Conservation (phyloP, 768 basidiomycete species). For the Lentinus brumalis region DNA sequence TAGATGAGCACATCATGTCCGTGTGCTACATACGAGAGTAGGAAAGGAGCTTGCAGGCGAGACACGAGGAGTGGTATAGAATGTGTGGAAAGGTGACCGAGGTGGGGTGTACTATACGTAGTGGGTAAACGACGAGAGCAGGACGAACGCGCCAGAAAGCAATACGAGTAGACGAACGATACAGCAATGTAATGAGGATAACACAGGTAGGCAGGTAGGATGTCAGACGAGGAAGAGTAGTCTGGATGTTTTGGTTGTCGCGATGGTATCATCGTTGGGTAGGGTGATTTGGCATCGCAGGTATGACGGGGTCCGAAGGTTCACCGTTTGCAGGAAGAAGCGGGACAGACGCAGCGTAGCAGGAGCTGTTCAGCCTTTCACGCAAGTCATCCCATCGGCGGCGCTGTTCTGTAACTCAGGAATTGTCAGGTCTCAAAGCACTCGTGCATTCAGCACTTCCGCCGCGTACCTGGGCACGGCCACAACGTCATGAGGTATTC, state of each 20-base stretch:
- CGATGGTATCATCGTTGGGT: constrained; percentile 2
- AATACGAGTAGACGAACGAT: neutral
- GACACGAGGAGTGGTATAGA: neutral
- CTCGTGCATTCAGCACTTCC: neutral
- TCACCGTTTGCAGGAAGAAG: constrained; percentile 31
- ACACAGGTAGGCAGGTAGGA: neutral
- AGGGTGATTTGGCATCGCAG: neutral
- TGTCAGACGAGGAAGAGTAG: neutral
- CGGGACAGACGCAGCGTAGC: constrained; percentile 48
- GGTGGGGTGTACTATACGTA: neutral
- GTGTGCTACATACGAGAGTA: constrained; percentile 13
- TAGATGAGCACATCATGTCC: constrained; percentile 18
- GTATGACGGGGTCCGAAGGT: constrained; percentile 24
- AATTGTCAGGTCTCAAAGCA: constrained; percentile 11
- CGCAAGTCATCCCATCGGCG: constrained; percentile 48
- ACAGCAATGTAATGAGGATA: neutral
- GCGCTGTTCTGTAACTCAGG: constrained; percentile 48
- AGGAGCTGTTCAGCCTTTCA: constrained; percentile 47
- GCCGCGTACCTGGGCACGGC: constrained; percentile 59
- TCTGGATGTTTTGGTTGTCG: neutral
- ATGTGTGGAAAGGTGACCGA: neutral
- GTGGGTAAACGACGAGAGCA: constrained; percentile 4
- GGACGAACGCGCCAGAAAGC: constrained; percentile 1
- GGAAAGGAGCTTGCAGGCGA: neutral
- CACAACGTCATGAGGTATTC: constrained; percentile 64